These are phyloP conservation scores for Aegilops bicornis DNA, from an alignment of 176 grass and related monocot species.

Conservation along the genomic window DNA sequence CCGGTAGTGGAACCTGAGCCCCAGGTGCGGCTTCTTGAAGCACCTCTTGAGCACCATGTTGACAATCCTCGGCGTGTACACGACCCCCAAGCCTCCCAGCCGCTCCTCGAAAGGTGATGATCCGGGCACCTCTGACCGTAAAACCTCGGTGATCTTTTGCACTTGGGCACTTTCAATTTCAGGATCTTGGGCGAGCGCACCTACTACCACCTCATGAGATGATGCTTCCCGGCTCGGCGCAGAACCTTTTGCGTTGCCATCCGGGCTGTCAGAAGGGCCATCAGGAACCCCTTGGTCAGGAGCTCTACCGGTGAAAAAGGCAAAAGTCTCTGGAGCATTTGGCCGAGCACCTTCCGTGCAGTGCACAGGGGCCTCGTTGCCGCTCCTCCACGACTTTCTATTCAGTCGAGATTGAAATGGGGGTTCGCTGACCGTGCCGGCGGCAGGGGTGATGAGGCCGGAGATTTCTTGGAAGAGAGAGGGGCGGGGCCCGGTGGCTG, in stretches of 20 bases:
- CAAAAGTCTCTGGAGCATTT: slow-evolving; percentile 17
- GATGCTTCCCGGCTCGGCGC: neutral
- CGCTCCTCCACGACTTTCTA: too few species aligned
- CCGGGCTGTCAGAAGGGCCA: neutral
- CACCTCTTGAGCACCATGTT: slow-evolving; percentile 77
- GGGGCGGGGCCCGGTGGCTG: neutral
- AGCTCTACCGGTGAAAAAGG: neutral
- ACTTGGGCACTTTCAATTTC: slow-evolving; percentile 33
- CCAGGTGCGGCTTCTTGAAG: slow-evolving; percentile 60
- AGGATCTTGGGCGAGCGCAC: neutral
- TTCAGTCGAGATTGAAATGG: neutral
- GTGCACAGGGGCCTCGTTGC: neutral
- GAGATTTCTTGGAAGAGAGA: slow-evolving; percentile 47
- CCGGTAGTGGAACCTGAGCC: slow-evolving; percentile 66
- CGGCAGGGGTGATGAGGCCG: neutral
- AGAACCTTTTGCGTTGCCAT: too few species aligned
- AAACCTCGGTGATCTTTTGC: slow-evolving; percentile 46
- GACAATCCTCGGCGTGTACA: slow-evolving; percentile 43
- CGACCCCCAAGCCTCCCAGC: slow-evolving; percentile 43
- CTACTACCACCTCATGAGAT: neutral
- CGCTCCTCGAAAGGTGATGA: slow-evolving; percentile 35
- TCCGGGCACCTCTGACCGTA: slow-evolving; percentile 40
- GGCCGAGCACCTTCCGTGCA: slow-evolving; percentile 33
- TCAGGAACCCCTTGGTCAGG: neutral
- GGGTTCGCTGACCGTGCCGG: neutral